phyloP scores from a whole-genome alignment of 495 filamentous ascomycete species.

The Penicillium crystallinum region DNA sequence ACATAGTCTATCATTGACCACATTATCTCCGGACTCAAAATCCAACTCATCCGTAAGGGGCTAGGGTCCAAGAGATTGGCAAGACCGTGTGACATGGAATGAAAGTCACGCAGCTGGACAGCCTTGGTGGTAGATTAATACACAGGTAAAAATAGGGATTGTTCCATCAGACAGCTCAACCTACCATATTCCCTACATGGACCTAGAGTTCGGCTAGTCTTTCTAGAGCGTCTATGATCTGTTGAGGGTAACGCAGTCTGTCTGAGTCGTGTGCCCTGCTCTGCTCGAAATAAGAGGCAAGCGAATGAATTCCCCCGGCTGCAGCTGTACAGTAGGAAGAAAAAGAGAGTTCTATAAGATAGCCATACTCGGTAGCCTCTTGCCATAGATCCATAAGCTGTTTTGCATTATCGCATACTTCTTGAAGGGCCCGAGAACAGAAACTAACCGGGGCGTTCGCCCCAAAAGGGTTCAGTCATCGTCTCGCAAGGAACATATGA shows the following conservation, averaged over 20 bases:
- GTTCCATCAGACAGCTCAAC: no score
- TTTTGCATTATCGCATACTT: slow-evolving; percentile 17
- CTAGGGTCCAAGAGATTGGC: slow-evolving; percentile 16
- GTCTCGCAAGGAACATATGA: slow-evolving; percentile 24
- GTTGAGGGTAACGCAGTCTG: slow-evolving; percentile 11
- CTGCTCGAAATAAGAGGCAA: slow-evolving; percentile 10
- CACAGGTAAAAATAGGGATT: neutral
- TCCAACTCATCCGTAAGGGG: slow-evolving; percentile 16
- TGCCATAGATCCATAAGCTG: slow-evolving; percentile 16
- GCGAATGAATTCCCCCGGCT: slow-evolving; percentile 16
- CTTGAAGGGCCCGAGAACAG: slow-evolving; percentile 14
- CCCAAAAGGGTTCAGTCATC: slow-evolving; percentile 16
- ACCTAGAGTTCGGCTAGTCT: slow-evolving; percentile 16
- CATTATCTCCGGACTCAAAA: slow-evolving; percentile 4
- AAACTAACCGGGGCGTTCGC: slow-evolving; percentile 22
- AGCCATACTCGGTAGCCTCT: slow-evolving; percentile 13
- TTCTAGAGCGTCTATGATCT: slow-evolving; percentile 13
- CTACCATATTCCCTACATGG: slow-evolving; percentile 24
- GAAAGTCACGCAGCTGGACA: slow-evolving; percentile 21
- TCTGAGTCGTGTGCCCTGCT: slow-evolving; percentile 5
- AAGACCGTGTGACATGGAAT: slow-evolving; percentile 12
- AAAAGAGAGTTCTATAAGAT: slow-evolving; percentile 18
- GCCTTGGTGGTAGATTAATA: slow-evolving; percentile 3
- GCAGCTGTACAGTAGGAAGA: slow-evolving; percentile 20
- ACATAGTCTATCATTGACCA: slow-evolving; percentile 28